Evolutionary conservation across 805 yeast species (phyloP), one percentile per base, ranked within the genome.

Genomic region (Hanseniaspora hatyaiensis): DNA sequence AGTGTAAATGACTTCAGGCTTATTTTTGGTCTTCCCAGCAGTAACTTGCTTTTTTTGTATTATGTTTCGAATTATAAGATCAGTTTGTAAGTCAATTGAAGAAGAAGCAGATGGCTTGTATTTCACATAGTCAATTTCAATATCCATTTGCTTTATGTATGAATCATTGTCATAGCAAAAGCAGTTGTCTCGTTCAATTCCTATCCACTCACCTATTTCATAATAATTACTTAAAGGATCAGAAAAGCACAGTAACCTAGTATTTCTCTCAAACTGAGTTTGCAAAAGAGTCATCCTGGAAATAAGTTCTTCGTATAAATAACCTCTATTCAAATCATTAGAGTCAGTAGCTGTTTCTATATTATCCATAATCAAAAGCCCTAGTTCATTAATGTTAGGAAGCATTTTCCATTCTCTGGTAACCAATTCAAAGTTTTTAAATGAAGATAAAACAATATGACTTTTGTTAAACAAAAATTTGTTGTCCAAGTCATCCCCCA

Each of bases 181-280:
- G 5, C 79, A 69, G 41, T 76, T 69, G 18, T 62, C 65, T 55
- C 77, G 80, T 1, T 71, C 55, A 22, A 82, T 79, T 2, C 92
- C 94, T 24, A 92, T 62, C 96, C 97, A 92, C 47, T 80, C 84
- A 1, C 83, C 89, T 50, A 88, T 63, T 53, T 85, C 95, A 44
- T 75, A 70, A 3, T 82, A 83, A 57, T 80, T 82, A 0, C 92
- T 77, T 33, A 89, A 60, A 1, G 94, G 76, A 0, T 77, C 69
- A 0, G 83, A 70, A 20, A 89, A 64, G 0, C 77, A 88, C n/a
- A 89, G 73, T 22, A 87, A 61, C 53, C 97, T 65, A 5, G 75
- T 53, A 1, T 67, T 59, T 2, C 64, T 67, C 29, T 78, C 40
- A n/a, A 80, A 58, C 53, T 84, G 92, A 1, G 74, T 69, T 0